phyloP scores from a whole-genome alignment of 1,139 yeast genomes.

The Taphrina deformans region DNA sequence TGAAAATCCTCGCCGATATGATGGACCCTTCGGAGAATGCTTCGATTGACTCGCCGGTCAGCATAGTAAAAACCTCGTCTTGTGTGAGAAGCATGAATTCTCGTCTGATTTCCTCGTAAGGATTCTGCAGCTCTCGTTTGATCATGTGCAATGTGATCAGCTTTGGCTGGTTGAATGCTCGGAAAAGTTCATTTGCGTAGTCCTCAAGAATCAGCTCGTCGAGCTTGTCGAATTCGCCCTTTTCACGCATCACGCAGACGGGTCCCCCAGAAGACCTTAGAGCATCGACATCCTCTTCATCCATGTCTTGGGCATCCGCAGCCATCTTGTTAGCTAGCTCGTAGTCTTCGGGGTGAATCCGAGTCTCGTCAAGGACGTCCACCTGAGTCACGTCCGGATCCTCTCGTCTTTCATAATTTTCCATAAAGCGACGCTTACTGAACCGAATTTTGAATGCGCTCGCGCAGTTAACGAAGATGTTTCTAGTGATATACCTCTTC shows the following conservation, averaged over 20 bases:
- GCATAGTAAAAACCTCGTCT: slow-evolving; percentile 77
- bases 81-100: slow-evolving; percentile 66
- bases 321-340: slow-evolving; percentile 96
- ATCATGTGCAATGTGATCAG: slow-evolving; percentile 82
- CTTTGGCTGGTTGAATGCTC: slow-evolving; percentile 72
- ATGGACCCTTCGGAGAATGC: slow-evolving; percentile 69
- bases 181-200: slow-evolving; percentile 87
- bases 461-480: slow-evolving; percentile 85
- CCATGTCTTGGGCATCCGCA: slow-evolving; percentile 93
- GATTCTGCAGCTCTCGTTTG: slow-evolving; percentile 81
- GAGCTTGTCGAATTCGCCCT: slow-evolving; percentile 69
- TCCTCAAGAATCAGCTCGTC: slow-evolving; percentile 87
- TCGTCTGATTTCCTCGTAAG: slow-evolving; percentile 80
- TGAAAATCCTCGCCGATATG: slow-evolving; percentile 70
- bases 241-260: slow-evolving; percentile 71
- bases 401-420: slow-evolving; percentile 49
- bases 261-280: slow-evolving; percentile 72
- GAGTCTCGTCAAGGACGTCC: slow-evolving; percentile 86
- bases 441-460: slow-evolving; percentile 83
- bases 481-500: slow-evolving; percentile 72
- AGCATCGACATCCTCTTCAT: slow-evolving; percentile 88
- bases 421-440: slow-evolving; percentile 42
- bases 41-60: slow-evolving; percentile 81
- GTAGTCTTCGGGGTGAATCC: slow-evolving; percentile 97
- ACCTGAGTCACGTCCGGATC: slow-evolving; percentile 54